Base-by-base conservation (phyloP, 768 basidiomycete species). In the Hydnum rufescens region DNA sequence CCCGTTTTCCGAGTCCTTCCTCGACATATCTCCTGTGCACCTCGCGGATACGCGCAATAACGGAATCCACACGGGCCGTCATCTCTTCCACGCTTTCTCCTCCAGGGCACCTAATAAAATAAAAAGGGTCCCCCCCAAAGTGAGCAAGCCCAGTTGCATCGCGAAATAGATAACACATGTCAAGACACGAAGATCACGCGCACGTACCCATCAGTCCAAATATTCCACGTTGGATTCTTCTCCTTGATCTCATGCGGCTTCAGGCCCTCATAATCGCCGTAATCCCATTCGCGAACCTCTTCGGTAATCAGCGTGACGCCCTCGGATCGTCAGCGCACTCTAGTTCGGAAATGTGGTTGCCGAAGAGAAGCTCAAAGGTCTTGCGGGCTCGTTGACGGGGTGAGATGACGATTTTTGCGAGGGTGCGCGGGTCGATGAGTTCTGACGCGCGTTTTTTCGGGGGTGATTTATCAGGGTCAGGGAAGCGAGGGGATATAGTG, bases 71-170 rank as follows among this genome's bases (percentile, higher is more conserved):
- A 25, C 92, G 76, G 48, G 66, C 63, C 54, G 75, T 66, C 82
- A 97, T 88, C 43, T 88, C 75, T 58, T 79, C 70, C 3, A 74
- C 77, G 29, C 77, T 80, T 68, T 97, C 92, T 25, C 92, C 92
- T 18, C 78, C 80, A 8, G 88, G 87, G 59, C 89, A 93, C 2
- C 85, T 87, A n/a, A 8, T 28, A 32, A 6, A 34, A 16, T 13
- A 39, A 39, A 39, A 39, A 39, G 22, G 36, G 22, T 13, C 13
- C 36, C 13, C 36, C 36, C 36, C 13, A 39, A 22, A 13, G 13
- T 22, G 36, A 13, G 36, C 22, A 13, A 39, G 36, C 13, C 36
- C 22, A n/a, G n/a, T n/a, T n/a, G n/a, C n/a, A n/a, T n/a, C n/a
- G n/a, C n/a, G 13, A 39, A 13, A 13, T 13, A 39, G 22, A 13